Base-by-base conservation (phyloP, 225 moss, liverwort and hornwort genomes). In the Antitrichia curtipendula region DNA sequence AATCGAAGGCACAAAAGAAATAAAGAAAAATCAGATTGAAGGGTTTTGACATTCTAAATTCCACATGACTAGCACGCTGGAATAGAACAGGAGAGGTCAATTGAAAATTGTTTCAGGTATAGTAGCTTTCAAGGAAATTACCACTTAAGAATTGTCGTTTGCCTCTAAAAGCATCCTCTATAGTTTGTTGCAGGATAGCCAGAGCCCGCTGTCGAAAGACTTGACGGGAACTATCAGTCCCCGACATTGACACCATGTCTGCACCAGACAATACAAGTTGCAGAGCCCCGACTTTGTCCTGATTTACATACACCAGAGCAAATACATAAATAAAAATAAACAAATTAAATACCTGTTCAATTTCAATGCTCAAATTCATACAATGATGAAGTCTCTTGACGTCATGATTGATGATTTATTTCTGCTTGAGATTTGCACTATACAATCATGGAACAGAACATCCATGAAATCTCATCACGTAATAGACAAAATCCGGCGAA, bases 91-190 rank as follows among this genome's bases (percentile, higher is more conserved):
- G 23, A 87, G 60, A 85, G 56, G 38, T 84, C 70, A 57, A 82
- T 47, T 69, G 77, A 69, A 76, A 53, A 61, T 50, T 86, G 15
- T 23, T 83, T 71, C 61, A 72, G 32, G 50, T 62, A 49, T 31
- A 59, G 79, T 66, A 61, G 47, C 47, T 36, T 84, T 85, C 65
- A 78, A 77, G 63, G 77, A 62, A 68, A 88, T 87, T 93, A 97
- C 99, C 99, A 94, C 96, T 99, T 87, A 99, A 88, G 59, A 99
- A 99, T 92, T 99, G 99, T 36, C 99, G 95, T 92, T 96, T 99
- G 93, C 96, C 99, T 90, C 91, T 94, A 75, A 95, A 94, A n/a
- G 97, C 99, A 90, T 97, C 99, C 84, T 96, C 99, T 87, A 97
- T 97, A 50, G 94, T 94, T 87, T 97, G 97, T 82, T 96, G 97